Conservation (phyloP, 148 eudicot species). For the Suaeda aralocaspica region DNA sequence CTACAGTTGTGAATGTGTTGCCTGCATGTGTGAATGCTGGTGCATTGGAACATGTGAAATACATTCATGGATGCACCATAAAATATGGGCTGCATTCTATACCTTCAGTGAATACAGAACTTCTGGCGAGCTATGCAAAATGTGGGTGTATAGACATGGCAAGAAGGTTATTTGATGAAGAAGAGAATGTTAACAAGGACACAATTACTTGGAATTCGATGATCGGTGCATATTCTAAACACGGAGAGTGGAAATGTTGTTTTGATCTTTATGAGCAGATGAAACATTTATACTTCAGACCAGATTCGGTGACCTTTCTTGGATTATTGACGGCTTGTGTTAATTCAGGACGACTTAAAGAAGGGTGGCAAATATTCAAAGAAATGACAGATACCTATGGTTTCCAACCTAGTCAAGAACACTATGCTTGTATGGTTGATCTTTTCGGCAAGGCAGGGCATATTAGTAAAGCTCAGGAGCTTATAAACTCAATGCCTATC, state of each 20-base stretch:
- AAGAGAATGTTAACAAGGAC: slow-evolving; percentile 25
- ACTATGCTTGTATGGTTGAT: slow-evolving; percentile 41
- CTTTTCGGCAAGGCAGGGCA: slow-evolving; percentile 36
- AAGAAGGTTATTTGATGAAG: slow-evolving; percentile 30
- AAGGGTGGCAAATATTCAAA: slow-evolving; percentile 27
- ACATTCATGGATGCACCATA: slow-evolving; percentile 32
- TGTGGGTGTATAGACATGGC: slow-evolving; percentile 43
- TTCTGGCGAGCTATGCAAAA: slow-evolving; percentile 36
- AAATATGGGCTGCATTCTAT: slow-evolving; percentile 25
- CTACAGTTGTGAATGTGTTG: slow-evolving; percentile 24
- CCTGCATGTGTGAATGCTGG: slow-evolving; percentile 39
- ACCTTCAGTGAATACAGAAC: slow-evolving; percentile 27
- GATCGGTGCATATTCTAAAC: slow-evolving; percentile 38
- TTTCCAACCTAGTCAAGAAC: slow-evolving; percentile 33
- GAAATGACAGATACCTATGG: slow-evolving; percentile 32
- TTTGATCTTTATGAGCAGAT: slow-evolving; percentile 28
- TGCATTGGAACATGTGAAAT: slow-evolving; percentile 30
- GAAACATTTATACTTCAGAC: slow-evolving; percentile 24
- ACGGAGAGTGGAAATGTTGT: slow-evolving; percentile 33
- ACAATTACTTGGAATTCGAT: slow-evolving; percentile 35
- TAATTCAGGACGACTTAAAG: slow-evolving; percentile 30
- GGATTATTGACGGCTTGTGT: slow-evolving; percentile 38
- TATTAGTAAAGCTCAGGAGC: slow-evolving; percentile 28
- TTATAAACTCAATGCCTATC: slow-evolving; percentile 32
- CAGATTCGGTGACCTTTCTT: slow-evolving; percentile 34